Conservation (phyloP, 202 grass and related monocot species). For the Brachypodium distachyon region DNA sequence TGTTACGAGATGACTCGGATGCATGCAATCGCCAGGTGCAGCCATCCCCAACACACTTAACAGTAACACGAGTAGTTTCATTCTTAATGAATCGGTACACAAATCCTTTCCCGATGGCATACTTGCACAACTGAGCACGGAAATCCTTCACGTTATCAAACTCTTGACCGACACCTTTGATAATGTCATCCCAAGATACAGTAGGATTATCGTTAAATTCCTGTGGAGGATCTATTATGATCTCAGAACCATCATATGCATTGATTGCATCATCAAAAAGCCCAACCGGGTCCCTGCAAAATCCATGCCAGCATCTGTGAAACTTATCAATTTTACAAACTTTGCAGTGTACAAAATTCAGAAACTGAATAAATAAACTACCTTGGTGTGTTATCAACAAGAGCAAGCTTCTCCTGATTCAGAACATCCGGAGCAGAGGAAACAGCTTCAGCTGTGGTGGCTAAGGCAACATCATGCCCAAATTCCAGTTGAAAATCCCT, state of each 20-base stretch:
- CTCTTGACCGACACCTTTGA: slow-evolving; percentile 98
- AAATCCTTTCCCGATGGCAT: slow-evolving; percentile 90
- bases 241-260: slow-evolving; percentile 51
- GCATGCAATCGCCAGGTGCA: slow-evolving; percentile 91
- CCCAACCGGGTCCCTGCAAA: slow-evolving; percentile 47
- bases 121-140: slow-evolving; percentile 94
- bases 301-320: slow-evolving; percentile 8
- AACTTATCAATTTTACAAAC: not conserved
- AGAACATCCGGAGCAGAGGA: slow-evolving; percentile 45
- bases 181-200: slow-evolving; percentile 73
- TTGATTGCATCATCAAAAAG: slow-evolving; percentile 71
- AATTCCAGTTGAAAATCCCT: slow-evolving; percentile 55
- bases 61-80: slow-evolving; percentile 88
- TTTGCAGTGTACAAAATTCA: not conserved
- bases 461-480: slow-evolving; percentile 50
- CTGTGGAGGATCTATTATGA: slow-evolving; percentile 47
- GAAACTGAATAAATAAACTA: slow-evolving; percentile 23
- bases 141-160: slow-evolving; percentile 99
- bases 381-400: slow-evolving; percentile 36
- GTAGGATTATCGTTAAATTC: slow-evolving; percentile 37
- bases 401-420: slow-evolving; percentile 53
- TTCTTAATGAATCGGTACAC: slow-evolving; percentile 95
- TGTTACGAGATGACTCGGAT: slow-evolving; percentile 86
- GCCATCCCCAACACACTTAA: slow-evolving; percentile 70
- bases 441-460: slow-evolving; percentile 25